phyloP scores from a whole-genome alignment of 441 rosid genomes.

The Eutrema salsugineum region DNA sequence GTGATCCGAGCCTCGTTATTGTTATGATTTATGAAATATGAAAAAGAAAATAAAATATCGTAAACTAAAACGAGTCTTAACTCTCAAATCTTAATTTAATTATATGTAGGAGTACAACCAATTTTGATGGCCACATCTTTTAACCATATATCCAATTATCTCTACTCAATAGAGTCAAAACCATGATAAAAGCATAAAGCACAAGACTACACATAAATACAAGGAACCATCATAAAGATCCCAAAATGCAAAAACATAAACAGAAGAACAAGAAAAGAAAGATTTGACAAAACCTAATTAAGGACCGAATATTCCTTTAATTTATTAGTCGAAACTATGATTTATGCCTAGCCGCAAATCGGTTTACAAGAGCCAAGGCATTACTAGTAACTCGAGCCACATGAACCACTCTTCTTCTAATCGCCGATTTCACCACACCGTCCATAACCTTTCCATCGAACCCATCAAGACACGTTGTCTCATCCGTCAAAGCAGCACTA shows the following conservation, averaged over 20 bases:
- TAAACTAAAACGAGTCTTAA: background rate
- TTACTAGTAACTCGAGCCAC: slow-evolving; percentile 85
- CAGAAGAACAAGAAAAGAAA: background rate
- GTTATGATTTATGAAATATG: too few species aligned
- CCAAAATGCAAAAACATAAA: background rate
- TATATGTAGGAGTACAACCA: background rate
- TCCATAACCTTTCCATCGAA: slow-evolving; percentile 46
- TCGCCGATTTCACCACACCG: slow-evolving; percentile 53
- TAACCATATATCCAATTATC: too few species aligned
- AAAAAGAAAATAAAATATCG: too few species aligned
- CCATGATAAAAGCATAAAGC: background rate
- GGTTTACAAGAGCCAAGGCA: slow-evolving; percentile 76
- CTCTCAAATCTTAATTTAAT: background rate
- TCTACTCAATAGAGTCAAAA: background rate
- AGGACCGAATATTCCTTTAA: background rate
- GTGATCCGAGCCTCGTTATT: too few species aligned
- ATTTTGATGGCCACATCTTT: background rate
- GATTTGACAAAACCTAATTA: slow-evolving; percentile 1
- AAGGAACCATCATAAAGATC: background rate
- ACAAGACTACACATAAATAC: background rate
- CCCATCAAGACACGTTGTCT: slow-evolving; percentile 74
- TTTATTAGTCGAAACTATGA: background rate
- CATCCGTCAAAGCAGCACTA: slow-evolving; percentile 81
- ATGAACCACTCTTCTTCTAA: slow-evolving; percentile 45
- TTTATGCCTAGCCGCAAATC: slow-evolving; percentile 45